Base-by-base conservation (phyloP, 306 rosid genomes). In the Begonia peltatifolia region DNA sequence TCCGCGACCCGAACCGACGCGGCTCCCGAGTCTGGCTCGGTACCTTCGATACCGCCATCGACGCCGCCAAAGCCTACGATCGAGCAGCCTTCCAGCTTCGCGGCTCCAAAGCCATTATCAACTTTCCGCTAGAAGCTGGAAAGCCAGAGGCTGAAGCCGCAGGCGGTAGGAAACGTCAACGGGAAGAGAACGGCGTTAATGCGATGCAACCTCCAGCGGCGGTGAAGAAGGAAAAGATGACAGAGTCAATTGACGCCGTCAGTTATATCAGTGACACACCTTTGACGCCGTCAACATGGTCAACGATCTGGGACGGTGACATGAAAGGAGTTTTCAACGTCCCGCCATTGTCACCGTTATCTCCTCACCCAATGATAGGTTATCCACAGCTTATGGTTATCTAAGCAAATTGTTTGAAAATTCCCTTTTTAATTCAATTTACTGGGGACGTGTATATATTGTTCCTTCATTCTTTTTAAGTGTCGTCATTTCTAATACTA, bases 301-400 rank as follows among this genome's bases (percentile, higher is more conserved):
- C 61, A 36, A 70, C 72, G 58, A 58, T 71, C 44, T 87, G 85
- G 92, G 94, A 90, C 23, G 12, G 48, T 9, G 92, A 85, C 20
- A 54, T 65, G 2, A 79, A 67, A n/a, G 94, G 83, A 13, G 11
- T 76, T 2, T 79, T 83, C 52, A 73, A 11, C 46, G 72, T 83
- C 1, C 90, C 95, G 41, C 85, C 82, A 66, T 56, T 80, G 52
- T 90, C 94, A 20, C 96, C 99, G 75, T 79, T 92, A 70, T 83
- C 95, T 35, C 85, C 94, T 0, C 80, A 71, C 16, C 87, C 74
- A 2, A 1, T 74, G 7, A 62, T 78, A 2, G 87, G 94, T 10
- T 82, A 10, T 63, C 61, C 83, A 10, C 94, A 67, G 46, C 78
- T 83, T 1, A 67, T 83, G 83, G 88, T 66, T 60, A 74, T 68